Evolutionary conservation across 2,329 filamentous ascomycete species (phyloP).

Genomic region (Allantophomopsis lycopodina): DNA sequence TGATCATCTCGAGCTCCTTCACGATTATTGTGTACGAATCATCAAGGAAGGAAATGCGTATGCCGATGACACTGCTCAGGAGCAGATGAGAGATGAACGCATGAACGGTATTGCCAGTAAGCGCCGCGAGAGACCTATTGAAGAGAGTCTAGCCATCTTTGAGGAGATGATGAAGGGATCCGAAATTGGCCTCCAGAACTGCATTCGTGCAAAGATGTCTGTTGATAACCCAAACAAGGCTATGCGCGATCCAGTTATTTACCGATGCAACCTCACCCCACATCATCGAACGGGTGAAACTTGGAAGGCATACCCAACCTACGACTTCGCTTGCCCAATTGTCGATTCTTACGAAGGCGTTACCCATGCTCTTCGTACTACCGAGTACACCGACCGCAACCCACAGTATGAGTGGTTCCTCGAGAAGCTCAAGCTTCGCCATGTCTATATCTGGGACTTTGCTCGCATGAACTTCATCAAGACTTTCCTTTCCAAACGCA

Average conservation of each 20-base stretch:
- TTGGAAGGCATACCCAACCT: slow-evolving; percentile 82
- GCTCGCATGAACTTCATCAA: slow-evolving; percentile 72
- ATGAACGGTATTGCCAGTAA: slow-evolving; percentile 73
- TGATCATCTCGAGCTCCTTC: slow-evolving; percentile 89
- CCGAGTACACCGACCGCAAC: slow-evolving; percentile 80
- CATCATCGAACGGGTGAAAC: slow-evolving; percentile 69
- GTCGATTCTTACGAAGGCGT: slow-evolving; percentile 72
- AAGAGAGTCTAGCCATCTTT: slow-evolving; percentile 77
- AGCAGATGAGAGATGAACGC: slow-evolving; percentile 75
- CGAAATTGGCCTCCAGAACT: slow-evolving; percentile 69
- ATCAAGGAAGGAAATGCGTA: slow-evolving; percentile 84
- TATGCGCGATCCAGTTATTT: slow-evolving; percentile 92
- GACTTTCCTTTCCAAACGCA: slow-evolving; percentile 75
- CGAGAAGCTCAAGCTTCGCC: slow-evolving; percentile 56
- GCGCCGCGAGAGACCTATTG: slow-evolving; percentile 62
- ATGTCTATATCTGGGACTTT: slow-evolving; percentile 79
- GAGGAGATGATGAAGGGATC: slow-evolving; percentile 87
- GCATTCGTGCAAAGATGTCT: slow-evolving; percentile 89
- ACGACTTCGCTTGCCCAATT: slow-evolving; percentile 75
- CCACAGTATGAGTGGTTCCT: slow-evolving; percentile 81
- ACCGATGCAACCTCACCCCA: slow-evolving; percentile 66
- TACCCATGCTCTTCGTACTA: slow-evolving; percentile 71
- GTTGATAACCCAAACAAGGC: slow-evolving; percentile 90
- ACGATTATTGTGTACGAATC: slow-evolving; percentile 71
- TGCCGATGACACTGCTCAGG: slow-evolving; percentile 84